Evolutionary conservation across 192 early-diverging fungal genomes (phyloP).

Genomic region (Coemansia sp.): DNA sequence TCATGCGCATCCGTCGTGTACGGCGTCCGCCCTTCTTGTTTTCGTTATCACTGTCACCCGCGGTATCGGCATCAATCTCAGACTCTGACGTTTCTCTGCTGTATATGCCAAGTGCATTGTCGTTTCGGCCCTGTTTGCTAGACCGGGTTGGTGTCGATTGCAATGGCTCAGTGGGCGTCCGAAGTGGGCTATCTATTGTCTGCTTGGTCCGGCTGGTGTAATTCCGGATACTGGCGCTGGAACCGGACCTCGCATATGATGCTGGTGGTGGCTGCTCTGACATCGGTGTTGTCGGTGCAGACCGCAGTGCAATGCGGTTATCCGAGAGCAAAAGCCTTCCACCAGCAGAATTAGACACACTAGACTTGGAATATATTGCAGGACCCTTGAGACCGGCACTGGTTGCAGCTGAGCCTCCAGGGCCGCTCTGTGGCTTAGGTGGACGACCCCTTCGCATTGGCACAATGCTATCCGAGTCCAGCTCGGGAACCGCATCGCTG

Average conservation of each 20-base stretch:
- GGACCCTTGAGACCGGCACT: constrained; percentile 3
- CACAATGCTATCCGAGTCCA: constrained; percentile 53
- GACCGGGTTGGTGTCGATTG: constrained; percentile 8
- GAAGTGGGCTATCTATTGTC: constrained; percentile 3
- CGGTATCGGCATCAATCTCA: background rate
- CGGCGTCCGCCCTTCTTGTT: background rate
- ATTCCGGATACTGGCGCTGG: background rate
- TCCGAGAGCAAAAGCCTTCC: constrained; percentile 9
- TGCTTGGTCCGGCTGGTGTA: background rate
- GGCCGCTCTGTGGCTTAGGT: constrained; percentile 25
- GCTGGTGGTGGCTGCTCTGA: constrained; percentile 3
- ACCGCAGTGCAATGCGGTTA: background rate
- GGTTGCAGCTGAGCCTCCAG: background rate
- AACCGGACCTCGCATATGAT: background rate
- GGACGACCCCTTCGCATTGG: constrained; percentile 94
- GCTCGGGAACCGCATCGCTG: constrained; percentile 47
- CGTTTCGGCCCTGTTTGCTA: background rate
- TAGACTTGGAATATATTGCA: constrained; percentile 1
- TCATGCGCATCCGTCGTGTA: constrained; percentile 31
- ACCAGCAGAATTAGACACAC: constrained; percentile 6
- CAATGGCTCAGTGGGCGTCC: background rate
- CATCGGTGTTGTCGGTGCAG: constrained; percentile 3
- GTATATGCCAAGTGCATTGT: constrained; percentile 29
- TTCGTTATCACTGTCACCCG: background rate
- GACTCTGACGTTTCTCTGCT: background rate